Evolutionary conservation across 306 rosid genomes (phyloP), one percentile per base, ranked within the genome.

Genomic region (Begonia fuchsioides): DNA sequence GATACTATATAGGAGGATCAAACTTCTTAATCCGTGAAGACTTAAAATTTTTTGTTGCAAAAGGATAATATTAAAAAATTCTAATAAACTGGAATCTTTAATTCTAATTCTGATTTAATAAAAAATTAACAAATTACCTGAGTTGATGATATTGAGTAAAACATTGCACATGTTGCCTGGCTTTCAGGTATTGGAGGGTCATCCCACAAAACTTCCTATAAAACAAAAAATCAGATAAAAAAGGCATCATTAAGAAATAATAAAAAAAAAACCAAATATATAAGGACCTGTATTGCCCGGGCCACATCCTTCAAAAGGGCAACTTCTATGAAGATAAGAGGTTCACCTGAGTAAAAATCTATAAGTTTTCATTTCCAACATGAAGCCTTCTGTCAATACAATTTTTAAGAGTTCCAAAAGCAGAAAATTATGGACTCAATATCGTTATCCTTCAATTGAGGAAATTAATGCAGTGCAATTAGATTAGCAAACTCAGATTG

Each of bases 141-240:
- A 61, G 96, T 83, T 63, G 96, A 79, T 45, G 96, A 88, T 71
- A 88, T 88, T 48, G 96, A 88, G 72, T 88, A 88, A 60, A 88
- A 88, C 72, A 88, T 57, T 51, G 96, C 96, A 66, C 96, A 73
- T 9, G 79, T 76, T 59, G 96, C 95, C 76, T 88, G 81, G 54
- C 57, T 58, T 65, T 88, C 96, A 13, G 77, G 68, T 58, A 64
- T 80, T 40, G 94, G 96, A 56, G 96, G 96, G 59, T 69, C 79
- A 55, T 88, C 94, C 96, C 93, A 80, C 74, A 83, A 68, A 70
- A 88, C 96, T 60, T 83, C 96, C 96, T 88, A 64, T 13, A 53
- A 50, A 39, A 65, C 41, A 57, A 48, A 40, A 32, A 50, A 60
- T 39, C 16, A n/a, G 47, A 45, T 53, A 40, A 14, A 18, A 32